Percentiles rank a stretch among this genome's conserved stretches.
Evolutionary conservation across 768 basidiomycete species (phyloP).

Genomic region (Suillus decipiens): DNA sequence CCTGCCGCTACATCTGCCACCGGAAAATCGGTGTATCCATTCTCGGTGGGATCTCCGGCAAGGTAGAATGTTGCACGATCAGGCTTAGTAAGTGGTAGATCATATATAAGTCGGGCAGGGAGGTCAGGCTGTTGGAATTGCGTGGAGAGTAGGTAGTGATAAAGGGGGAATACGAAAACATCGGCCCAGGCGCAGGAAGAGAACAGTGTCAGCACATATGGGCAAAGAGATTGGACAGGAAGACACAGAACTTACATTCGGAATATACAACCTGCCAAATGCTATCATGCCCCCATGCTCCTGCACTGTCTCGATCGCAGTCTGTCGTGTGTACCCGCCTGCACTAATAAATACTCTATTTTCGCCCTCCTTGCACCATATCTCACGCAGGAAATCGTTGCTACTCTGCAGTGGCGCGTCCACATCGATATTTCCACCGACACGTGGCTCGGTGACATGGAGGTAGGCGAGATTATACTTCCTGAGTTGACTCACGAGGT

Average conservation of each 20-base stretch:
- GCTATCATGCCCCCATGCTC: constrained; percentile 9
- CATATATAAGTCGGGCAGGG: constrained; percentile 29
- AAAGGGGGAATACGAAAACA: background rate
- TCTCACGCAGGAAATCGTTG: constrained; percentile 28
- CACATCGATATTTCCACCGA: constrained; percentile 15
- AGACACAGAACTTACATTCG: background rate
- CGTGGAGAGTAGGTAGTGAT: background rate
- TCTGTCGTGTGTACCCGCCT: constrained; percentile 8
- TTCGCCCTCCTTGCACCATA: constrained; percentile 22
- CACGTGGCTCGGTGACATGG: constrained; percentile 40
- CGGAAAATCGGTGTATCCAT: constrained; percentile 36
- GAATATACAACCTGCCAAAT: constrained; percentile 10
- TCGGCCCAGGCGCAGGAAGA: background rate
- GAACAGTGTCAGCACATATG: background rate
- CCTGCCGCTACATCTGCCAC: constrained; percentile 16
- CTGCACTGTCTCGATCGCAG: constrained; percentile 1
- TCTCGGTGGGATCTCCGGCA: constrained; percentile 22
- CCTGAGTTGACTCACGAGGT: constrained; percentile 31
- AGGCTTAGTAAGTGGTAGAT: constrained; percentile 26
- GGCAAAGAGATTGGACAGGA: background rate
- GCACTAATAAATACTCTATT: constrained; percentile 8
- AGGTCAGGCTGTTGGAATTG: constrained; percentile 32
- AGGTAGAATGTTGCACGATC: constrained; percentile 33
- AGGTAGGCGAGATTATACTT: constrained; percentile 41
- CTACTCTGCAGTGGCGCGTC: constrained; percentile 16